Base-by-base conservation (phyloP, 176 grass and related monocot species). In the Canna indica region DNA sequence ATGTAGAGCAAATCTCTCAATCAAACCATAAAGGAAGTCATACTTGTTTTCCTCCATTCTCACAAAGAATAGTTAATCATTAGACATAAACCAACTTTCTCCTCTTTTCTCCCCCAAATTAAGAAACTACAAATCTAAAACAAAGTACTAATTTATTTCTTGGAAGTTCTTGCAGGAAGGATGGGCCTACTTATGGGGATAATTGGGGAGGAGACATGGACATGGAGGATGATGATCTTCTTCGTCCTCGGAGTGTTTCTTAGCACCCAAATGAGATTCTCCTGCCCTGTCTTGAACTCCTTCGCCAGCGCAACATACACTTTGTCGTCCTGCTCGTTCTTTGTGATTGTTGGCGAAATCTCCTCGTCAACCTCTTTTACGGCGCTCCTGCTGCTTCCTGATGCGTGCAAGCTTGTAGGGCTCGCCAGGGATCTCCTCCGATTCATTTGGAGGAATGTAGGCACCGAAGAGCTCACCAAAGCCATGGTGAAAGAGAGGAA, bases 271-370 rank as follows among this genome's bases (percentile, higher is more conserved):
- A 71, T 41, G 25, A 96, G 74, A 39, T 78, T 78, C 20, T 41
- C 46, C 77, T 18, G 69, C 63, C 88, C 82, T 56, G 64, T 28
- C 77, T 88, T 87, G 78, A 81, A 80, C 63, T 76, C 70, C 85
- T 64, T 82, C n/a, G 83, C 82, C 46, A 95, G 50, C 32, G 86
- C 86, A 71, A 95, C 78, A 62, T 79, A 90, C 25, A 90, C 77
- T 77, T 85, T 81, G 59, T 80, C 34, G 65, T 20, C 17, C 32
- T 10, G 11, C 16, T 33, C 26, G 10, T 29, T 2, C 0, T 8
- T 20, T 27, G 31, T 17, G 2, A 9, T 3, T 10, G 65, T 14
- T 17, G 34, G 39, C 25, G 10, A n/a, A 9, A 26, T 8, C 31
- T 64, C 60, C 44, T 70, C 42, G 7, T 48, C 44, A 25, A 48